These are phyloP conservation scores for Chrysosphaeria jannelii DNA, from an alignment of 2,329 filamentous ascomycete genomes.

Conservation along the genomic window DNA sequence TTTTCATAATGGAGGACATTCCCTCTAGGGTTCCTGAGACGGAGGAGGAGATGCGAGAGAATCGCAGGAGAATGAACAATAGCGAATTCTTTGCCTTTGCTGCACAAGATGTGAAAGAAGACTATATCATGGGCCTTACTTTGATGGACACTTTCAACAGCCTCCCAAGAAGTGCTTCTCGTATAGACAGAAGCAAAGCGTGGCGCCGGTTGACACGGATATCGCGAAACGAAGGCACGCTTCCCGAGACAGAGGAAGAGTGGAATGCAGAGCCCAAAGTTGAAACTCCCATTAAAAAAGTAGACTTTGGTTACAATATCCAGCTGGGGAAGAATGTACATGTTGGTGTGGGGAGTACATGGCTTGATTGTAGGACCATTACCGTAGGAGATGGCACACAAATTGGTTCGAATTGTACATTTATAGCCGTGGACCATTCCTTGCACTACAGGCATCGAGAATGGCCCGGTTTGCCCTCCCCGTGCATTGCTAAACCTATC, in stretches of 20 bases:
- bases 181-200: no score
- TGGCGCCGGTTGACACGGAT: conserved; percentile 18
- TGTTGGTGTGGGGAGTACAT: conserved; percentile 43
- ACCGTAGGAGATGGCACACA: conserved; percentile 49
- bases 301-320: conserved; percentile 56
- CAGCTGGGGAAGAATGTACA: conserved; percentile 39
- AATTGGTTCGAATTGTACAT: conserved; percentile 46
- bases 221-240: conserved; percentile 20
- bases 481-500: conserved; percentile 45
- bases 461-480: conserved; percentile 41
- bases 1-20: no score
- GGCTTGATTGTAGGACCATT: conserved; percentile 48
- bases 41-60: conserved; percentile 16
- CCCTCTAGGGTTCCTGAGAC: no score
- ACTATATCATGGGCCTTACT: no score
- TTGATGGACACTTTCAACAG: no score
- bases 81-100: conserved; percentile 53
- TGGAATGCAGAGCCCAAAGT: conserved; percentile 38
- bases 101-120: conserved; percentile 31
- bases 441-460: conserved; percentile 44
- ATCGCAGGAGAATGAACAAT: conserved; percentile 23
- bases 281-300: conserved; percentile 28
- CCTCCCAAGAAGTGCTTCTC: no score
- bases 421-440: conserved; percentile 51
- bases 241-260: conserved; percentile 35